Evolutionary conservation across 1,284 basidiomycete genomes (phyloP).

Genomic region (Vanrija pseudolonga): DNA sequence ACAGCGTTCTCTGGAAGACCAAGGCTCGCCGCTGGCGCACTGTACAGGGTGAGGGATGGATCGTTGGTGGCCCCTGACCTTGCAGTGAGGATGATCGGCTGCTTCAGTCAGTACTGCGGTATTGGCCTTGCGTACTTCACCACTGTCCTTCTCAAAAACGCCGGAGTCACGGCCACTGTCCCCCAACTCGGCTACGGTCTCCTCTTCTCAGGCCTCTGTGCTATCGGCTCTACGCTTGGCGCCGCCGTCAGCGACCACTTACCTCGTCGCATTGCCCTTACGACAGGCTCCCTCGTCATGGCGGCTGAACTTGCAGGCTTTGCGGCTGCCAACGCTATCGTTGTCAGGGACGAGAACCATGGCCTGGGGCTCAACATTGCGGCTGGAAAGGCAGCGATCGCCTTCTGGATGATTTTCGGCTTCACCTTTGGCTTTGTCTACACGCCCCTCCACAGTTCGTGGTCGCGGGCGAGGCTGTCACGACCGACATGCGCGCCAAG

Average conservation of each 20-base stretch:
- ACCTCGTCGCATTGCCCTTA: slow-evolving; percentile 17
- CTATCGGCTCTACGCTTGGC: slow-evolving; percentile 35
- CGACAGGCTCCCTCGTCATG: no score
- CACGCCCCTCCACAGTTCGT: slow-evolving; percentile 55
- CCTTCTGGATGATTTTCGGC: no score
- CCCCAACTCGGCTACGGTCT: slow-evolving; percentile 57
- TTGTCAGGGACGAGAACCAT: no score
- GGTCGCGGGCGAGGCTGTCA: slow-evolving; percentile 85
- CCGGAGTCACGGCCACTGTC: slow-evolving; percentile 26
- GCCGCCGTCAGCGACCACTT: slow-evolving; percentile 32
- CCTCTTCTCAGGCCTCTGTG: slow-evolving; percentile 56
- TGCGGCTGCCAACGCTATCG: no score
- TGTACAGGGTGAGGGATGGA: slow-evolving; percentile 42
- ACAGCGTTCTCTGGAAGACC: slow-evolving; percentile 32
- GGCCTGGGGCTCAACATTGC: no score
- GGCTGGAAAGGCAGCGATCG: no score
- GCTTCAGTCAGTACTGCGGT: slow-evolving; percentile 55
- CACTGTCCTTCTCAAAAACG: slow-evolving; percentile 36
- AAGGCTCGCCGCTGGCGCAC: slow-evolving; percentile 33
- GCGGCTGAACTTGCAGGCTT: no score
- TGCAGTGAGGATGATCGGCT: slow-evolving; percentile 52
- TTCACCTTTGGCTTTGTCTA: slow-evolving; percentile 7
- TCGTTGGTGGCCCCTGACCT: slow-evolving; percentile 55
- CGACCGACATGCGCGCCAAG: slow-evolving; percentile 86
- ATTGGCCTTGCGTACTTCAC: slow-evolving; percentile 56